A percentile compares a stretch with the other conserved stretches of the same genome.
These are phyloP conservation scores for Candida ipomoeae DNA, from an alignment of 805 yeast species.

Conservation along the genomic window DNA sequence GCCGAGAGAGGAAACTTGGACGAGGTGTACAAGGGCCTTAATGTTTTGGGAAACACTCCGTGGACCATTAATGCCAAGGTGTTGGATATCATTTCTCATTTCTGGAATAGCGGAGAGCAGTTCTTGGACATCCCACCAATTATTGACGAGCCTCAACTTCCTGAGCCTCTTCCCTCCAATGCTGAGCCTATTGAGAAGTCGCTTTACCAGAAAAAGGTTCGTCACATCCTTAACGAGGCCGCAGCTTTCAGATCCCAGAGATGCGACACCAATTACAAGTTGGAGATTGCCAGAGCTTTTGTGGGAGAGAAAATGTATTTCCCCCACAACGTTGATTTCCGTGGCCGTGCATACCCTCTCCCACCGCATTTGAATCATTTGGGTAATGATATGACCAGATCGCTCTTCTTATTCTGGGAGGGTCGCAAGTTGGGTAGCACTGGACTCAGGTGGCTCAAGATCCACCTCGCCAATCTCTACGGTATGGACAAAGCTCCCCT, in stretches of 20 bases:
- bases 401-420: constrained; percentile 70
- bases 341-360: constrained; percentile 82
- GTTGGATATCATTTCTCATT: constrained; percentile 62
- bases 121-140: constrained; percentile 66
- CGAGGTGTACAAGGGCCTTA: constrained; percentile 63
- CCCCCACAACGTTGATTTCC: constrained; percentile 77
- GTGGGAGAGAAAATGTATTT: constrained; percentile 72
- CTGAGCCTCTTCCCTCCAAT: constrained; percentile 51
- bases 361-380: constrained; percentile 78
- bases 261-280: constrained; percentile 88
- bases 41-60: constrained; percentile 61
- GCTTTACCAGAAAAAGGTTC: constrained; percentile 63
- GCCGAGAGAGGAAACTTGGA: constrained; percentile 62
- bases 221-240: constrained; percentile 53
- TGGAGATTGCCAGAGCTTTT: constrained; percentile 91
- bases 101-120: constrained; percentile 84
- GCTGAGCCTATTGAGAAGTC: constrained; percentile 70
- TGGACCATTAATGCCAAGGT: constrained; percentile 86
- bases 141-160: constrained; percentile 41
- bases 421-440: constrained; percentile 62
- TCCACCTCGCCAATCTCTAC: constrained; percentile 67
- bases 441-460: constrained; percentile 72
- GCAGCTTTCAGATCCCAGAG: constrained; percentile 76
- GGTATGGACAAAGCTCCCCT: constrained; percentile 74
- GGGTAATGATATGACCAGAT: constrained; percentile 75